These are phyloP conservation scores for Aspergillus proliferans DNA, from an alignment of 2,329 filamentous ascomycete species.

Conservation along the genomic window DNA sequence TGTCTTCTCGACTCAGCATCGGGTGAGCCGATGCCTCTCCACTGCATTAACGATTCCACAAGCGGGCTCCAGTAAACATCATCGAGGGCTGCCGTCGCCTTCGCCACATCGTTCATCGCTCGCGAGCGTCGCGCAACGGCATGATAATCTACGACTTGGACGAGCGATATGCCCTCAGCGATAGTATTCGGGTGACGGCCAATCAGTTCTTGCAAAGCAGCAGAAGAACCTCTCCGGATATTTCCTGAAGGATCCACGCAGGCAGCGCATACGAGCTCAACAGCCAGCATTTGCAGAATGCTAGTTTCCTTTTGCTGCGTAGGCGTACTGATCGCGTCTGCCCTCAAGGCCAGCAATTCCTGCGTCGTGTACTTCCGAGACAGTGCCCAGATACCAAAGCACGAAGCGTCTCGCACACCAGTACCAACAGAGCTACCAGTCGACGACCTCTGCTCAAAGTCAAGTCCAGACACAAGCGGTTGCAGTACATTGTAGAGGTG, in stretches of 20 bases:
- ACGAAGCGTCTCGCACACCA: conserved; percentile 90
- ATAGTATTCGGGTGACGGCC: conserved; percentile 87
- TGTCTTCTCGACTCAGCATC: conserved; percentile 68
- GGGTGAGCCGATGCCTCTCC: conserved; percentile 79
- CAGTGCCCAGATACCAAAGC: conserved; percentile 91
- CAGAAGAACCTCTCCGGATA: conserved; percentile 84
- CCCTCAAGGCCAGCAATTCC: conserved; percentile 63
- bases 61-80: conserved; percentile 61
- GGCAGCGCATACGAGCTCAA: conserved; percentile 72
- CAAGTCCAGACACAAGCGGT: conserved; percentile 69
- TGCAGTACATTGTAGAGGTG: conserved; percentile 69
- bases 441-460: conserved; percentile 81
- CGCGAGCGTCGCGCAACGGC: conserved; percentile 79
- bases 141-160: conserved; percentile 90
- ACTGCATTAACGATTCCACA: conserved; percentile 65
- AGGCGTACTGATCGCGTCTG: conserved; percentile 22
- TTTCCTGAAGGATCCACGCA: conserved; percentile 88
- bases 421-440: conserved; percentile 80
- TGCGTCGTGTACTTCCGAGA: conserved; percentile 77
- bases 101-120: conserved; percentile 71
- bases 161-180: conserved; percentile 71
- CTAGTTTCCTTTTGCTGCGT: conserved; percentile 23
- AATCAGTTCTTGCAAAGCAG: conserved; percentile 87
- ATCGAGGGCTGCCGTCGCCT: conserved; percentile 61
- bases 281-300: conserved; percentile 71